Conservation (phyloP, 2,329 filamentous ascomycete species). For the Arthrobotrys musiformis region DNA sequence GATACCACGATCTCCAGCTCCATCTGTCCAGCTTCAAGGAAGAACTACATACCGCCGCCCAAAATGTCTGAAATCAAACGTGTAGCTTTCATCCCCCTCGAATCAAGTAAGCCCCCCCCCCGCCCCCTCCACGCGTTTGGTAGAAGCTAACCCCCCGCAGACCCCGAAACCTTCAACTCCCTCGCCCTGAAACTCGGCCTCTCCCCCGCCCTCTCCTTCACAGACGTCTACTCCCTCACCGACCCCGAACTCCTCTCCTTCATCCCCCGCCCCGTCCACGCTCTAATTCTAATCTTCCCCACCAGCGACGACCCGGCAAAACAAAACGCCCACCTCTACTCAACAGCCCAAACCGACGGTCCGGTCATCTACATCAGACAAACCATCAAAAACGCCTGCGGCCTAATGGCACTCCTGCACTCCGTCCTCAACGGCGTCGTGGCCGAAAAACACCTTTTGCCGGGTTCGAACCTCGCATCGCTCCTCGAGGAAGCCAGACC, state of each 20-base stretch:
- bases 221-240: constrained; percentile 91
- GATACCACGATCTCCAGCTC: background rate
- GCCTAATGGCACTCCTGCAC: constrained; percentile 87
- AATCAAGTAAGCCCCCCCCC: constrained; percentile 43
- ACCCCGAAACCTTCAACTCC: constrained; percentile 86
- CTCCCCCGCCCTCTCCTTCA: constrained; percentile 77
- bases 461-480: constrained; percentile 70
- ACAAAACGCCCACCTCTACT: constrained; percentile 62
- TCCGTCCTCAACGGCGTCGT: constrained; percentile 78
- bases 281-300: constrained; percentile 91
- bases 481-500: constrained; percentile 77
- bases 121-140: background rate
- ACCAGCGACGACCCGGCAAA: constrained; percentile 67
- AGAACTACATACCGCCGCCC: background rate
- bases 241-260: constrained; percentile 86
- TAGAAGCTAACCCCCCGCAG: constrained; percentile 1
- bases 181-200: constrained; percentile 87
- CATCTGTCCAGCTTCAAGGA: background rate
- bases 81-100: constrained; percentile 50
- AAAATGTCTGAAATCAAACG: constrained; percentile 41
- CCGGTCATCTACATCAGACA: constrained; percentile 94
- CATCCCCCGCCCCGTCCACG: constrained; percentile 86
- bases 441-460: constrained; percentile 71
- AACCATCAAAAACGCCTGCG: constrained; percentile 93
- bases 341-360: constrained; percentile 68